A percentile compares a stretch with the other conserved stretches of the same genome.
These are phyloP conservation scores for Pontederia paniculata DNA, from an alignment of 176 grass and related monocot genomes.

Conservation along the genomic window DNA sequence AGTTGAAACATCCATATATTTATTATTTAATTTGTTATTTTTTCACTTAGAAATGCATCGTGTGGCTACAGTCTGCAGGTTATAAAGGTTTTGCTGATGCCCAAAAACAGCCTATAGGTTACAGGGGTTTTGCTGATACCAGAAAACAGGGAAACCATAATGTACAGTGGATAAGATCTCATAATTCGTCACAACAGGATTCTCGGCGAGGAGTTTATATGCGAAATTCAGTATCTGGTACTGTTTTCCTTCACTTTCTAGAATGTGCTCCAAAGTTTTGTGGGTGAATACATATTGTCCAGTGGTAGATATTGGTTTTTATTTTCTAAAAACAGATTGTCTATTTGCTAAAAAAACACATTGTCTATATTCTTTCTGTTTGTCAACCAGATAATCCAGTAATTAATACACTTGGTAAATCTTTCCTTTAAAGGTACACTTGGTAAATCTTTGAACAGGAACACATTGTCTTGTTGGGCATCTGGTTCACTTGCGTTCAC, in stretches of 20 bases:
- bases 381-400: too few relatives aligned
- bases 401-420: too few relatives aligned
- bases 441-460: too few relatives aligned
- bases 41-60: too few relatives aligned
- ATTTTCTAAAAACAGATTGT: too few relatives aligned
- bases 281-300: not conserved
- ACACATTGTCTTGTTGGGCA: too few relatives aligned
- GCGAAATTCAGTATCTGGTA: conserved; percentile 34
- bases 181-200: conserved; percentile 24
- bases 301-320: too few relatives aligned
- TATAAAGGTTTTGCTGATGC: conserved; percentile 34
- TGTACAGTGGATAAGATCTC: conserved; percentile 33
- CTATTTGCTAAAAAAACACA: too few relatives aligned
- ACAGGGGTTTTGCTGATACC: conserved; percentile 35
- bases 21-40: conserved; percentile 13
- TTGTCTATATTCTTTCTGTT: too few relatives aligned
- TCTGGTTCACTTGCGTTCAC: too few relatives aligned
- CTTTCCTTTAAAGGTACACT: too few relatives aligned
- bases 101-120: conserved; percentile 24
- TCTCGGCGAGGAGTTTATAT: conserved; percentile 30
- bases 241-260: conserved; percentile 9
- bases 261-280: not conserved
- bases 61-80: conserved; percentile 28
- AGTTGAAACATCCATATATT: not conserved
- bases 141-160: conserved; percentile 25